Percentiles rank a stretch among this genome's conserved stretches.
These are phyloP conservation scores for Melastoma candidum DNA, from an alignment of 441 rosid species.

Conservation along the genomic window DNA sequence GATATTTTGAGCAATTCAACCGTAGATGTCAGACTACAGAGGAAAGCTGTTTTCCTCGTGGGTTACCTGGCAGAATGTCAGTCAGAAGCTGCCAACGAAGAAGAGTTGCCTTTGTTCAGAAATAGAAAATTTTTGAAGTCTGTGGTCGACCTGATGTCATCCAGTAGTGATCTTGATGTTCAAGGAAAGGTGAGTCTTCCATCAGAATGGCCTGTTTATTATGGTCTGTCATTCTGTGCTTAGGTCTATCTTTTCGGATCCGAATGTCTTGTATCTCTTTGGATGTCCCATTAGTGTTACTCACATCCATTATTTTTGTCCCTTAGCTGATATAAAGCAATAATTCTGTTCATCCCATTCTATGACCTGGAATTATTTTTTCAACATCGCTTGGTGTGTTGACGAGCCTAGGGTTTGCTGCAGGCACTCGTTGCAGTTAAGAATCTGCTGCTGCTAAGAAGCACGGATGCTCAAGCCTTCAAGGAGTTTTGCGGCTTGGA, in stretches of 20 bases:
- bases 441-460: slow-evolving; percentile 55
- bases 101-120: slow-evolving; percentile 39
- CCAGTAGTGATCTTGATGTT: slow-evolving; percentile 71
- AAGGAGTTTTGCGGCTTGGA: slow-evolving; percentile 64
- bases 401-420: no score
- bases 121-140: slow-evolving; percentile 56
- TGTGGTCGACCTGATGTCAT: slow-evolving; percentile 50
- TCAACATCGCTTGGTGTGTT: neutral
- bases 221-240: no score
- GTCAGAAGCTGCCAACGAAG: slow-evolving; percentile 35
- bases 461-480: slow-evolving; percentile 43
- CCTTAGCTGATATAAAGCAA: no score
- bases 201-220: neutral
- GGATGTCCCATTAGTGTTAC: no score
- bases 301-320: no score
- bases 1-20: slow-evolving; percentile 49
- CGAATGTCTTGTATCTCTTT: no score
- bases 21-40: slow-evolving; percentile 51
- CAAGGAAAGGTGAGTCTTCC: slow-evolving; percentile 62
- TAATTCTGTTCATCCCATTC: no score
- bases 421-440: slow-evolving; percentile 74
- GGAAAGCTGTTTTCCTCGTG: slow-evolving; percentile 69
- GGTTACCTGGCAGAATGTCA: slow-evolving; percentile 63
- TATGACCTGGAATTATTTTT: no score
- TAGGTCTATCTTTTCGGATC: no score